A percentile compares a stretch with the other conserved stretches of the same genome.
Evolutionary conservation across 2,329 filamentous ascomycete genomes (phyloP).

Genomic region (Dichotomopilus funicola): DNA sequence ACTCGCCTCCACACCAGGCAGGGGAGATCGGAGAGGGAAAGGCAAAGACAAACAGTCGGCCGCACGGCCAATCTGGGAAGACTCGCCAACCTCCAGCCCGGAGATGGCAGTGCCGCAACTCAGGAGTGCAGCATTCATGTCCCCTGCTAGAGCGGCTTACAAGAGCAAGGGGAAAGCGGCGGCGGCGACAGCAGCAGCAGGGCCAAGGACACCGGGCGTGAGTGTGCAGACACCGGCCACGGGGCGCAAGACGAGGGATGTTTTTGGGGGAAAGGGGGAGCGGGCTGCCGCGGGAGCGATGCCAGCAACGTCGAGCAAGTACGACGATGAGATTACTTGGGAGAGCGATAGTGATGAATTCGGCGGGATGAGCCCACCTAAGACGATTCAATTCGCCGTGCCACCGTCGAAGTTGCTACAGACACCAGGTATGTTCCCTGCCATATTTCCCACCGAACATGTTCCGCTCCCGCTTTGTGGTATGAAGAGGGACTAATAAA

Average conservation of each 20-base stretch:
- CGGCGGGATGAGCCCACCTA: slow-evolving; percentile 79
- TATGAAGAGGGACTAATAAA: too few relatives aligned
- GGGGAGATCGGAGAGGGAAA: slow-evolving; percentile 13
- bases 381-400: slow-evolving; percentile 82
- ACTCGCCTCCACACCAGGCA: slow-evolving; percentile 5
- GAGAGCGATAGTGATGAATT: slow-evolving; percentile 68
- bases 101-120: slow-evolving; percentile 76
- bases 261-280: slow-evolving; percentile 31
- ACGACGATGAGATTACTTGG: slow-evolving; percentile 59
- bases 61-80: slow-evolving; percentile 39
- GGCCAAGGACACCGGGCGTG: slow-evolving; percentile 69
- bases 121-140: slow-evolving; percentile 78
- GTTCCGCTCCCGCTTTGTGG: too few relatives aligned
- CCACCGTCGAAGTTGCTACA: slow-evolving; percentile 71
- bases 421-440: slow-evolving; percentile 58
- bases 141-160: slow-evolving; percentile 49
- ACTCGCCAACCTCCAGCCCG: slow-evolving; percentile 63
- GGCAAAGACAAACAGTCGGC: slow-evolving; percentile 25
- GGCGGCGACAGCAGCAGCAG: slow-evolving; percentile 28
- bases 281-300: not conserved
- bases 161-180: slow-evolving; percentile 37
- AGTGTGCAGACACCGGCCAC: slow-evolving; percentile 74
- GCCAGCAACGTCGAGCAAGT: slow-evolving; percentile 10
- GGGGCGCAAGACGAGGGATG: slow-evolving; percentile 43
- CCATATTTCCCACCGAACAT: not conserved